Percentiles rank a stretch among this genome's conserved stretches.
phyloP scores from a whole-genome alignment of 2,329 filamentous ascomycete genomes.

The Diaporthe caulivora region DNA sequence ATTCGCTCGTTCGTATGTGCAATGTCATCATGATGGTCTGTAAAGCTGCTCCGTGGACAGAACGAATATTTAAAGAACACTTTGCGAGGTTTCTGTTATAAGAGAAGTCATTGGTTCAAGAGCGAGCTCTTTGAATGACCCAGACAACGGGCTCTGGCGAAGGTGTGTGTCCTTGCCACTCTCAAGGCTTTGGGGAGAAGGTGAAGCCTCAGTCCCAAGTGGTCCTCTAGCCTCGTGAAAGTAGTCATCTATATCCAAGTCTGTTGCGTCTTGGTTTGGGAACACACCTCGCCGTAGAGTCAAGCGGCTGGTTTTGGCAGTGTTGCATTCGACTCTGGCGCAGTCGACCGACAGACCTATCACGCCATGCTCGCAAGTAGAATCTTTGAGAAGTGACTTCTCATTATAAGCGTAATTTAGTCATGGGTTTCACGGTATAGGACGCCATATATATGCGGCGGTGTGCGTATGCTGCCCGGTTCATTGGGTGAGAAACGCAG shows the following conservation, averaged over 20 bases:
- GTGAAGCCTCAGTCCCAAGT: too few species aligned
- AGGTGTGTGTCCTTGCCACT: neutral
- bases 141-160: neutral
- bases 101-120: neutral
- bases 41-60: neutral
- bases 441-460: neutral
- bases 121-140: too few species aligned
- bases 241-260: neutral
- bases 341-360: too few species aligned
- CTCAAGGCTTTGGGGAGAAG: too few species aligned
- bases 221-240: neutral
- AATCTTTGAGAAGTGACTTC: too few species aligned
- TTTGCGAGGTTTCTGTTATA: neutral
- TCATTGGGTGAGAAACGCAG: neutral
- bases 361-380: too few species aligned
- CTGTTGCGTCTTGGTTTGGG: neutral
- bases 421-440: too few species aligned
- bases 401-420: too few species aligned
- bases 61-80: neutral
- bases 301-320: neutral
- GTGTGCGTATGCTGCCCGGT: neutral
- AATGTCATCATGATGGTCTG: neutral
- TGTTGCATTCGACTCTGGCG: neutral
- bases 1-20: constrained; percentile 23
- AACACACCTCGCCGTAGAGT: neutral